Conservation (phyloP, 2,329 filamentous ascomycete species). For the Aspergillus persii region DNA sequence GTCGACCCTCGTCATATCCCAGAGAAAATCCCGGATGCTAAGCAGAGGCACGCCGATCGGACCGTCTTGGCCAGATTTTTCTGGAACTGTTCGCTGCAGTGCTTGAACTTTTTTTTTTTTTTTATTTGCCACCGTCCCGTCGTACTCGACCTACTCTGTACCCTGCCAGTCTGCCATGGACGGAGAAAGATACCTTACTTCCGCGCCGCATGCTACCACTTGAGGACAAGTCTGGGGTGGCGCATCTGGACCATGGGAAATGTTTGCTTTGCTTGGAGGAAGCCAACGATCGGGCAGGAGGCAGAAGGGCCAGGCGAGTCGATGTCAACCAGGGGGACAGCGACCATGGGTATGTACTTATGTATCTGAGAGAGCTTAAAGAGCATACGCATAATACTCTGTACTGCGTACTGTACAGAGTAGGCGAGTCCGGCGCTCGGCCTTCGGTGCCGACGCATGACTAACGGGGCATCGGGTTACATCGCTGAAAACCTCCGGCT, state of each 20-base stretch:
- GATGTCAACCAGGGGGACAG: neutral
- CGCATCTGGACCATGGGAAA: neutral
- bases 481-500: too few species aligned
- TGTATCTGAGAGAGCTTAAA: neutral
- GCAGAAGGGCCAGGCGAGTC: neutral
- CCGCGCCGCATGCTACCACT: neutral
- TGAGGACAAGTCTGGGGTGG: neutral
- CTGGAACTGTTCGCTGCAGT: slow-evolving; percentile 38
- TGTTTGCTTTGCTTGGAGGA: too few species aligned
- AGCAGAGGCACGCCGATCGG: slow-evolving; percentile 16
- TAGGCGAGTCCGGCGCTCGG: too few species aligned
- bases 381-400: too few species aligned
- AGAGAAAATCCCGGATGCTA: neutral
- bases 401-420: too few species aligned
- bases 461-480: too few species aligned
- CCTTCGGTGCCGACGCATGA: too few species aligned
- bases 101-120: too few species aligned
- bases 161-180: too few species aligned
- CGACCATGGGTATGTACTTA: neutral
- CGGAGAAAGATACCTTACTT: neutral
- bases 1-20: neutral
- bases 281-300: neutral
- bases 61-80: slow-evolving; percentile 21
- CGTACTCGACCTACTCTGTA: too few species aligned
- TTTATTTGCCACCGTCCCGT: slow-evolving; percentile 2